phyloP scores from a whole-genome alignment of 306 rosid genomes.

The Ochetophila trinervis region DNA sequence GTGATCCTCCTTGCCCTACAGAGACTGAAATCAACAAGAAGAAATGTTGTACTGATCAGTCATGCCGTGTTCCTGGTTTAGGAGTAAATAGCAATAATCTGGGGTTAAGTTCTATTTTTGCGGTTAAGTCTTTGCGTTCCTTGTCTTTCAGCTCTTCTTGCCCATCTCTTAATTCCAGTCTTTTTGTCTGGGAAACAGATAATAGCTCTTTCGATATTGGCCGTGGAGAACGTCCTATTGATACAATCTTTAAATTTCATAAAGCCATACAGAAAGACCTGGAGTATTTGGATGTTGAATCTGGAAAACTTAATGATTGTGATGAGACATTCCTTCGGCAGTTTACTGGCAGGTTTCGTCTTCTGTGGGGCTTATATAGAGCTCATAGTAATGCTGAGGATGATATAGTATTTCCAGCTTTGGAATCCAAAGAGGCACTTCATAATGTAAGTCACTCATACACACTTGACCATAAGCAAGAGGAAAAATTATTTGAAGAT shows the following conservation, averaged over 20 bases:
- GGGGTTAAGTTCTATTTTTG: slow-evolving; percentile 69
- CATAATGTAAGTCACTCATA: slow-evolving; percentile 98
- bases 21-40: slow-evolving; percentile 45
- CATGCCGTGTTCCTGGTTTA: slow-evolving; percentile 92
- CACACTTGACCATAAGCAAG: slow-evolving; percentile 92
- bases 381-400: slow-evolving; percentile 99
- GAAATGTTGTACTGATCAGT: slow-evolving; percentile 53
- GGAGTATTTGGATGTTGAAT: slow-evolving; percentile 95
- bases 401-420: slow-evolving; percentile 94
- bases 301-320: slow-evolving; percentile 90
- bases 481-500: slow-evolving; percentile 86
- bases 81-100: slow-evolving; percentile 86
- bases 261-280: slow-evolving; percentile 96
- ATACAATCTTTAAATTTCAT: slow-evolving; percentile 96
- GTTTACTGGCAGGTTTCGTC: slow-evolving; percentile 91
- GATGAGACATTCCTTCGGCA: slow-evolving; percentile 70
- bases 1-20: slow-evolving; percentile 34
- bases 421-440: slow-evolving; percentile 96
- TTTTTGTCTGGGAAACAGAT: slow-evolving; percentile 92
- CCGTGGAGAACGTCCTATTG: slow-evolving; percentile 86
- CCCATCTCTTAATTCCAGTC: slow-evolving; percentile 92
- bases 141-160: slow-evolving; percentile 77
- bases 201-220: slow-evolving; percentile 54
- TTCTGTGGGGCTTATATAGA: slow-evolving; percentile 96
- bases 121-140: slow-evolving; percentile 81